phyloP scores from a whole-genome alignment of 1,139 yeast genomes.

The Yamadazyma conglobata region DNA sequence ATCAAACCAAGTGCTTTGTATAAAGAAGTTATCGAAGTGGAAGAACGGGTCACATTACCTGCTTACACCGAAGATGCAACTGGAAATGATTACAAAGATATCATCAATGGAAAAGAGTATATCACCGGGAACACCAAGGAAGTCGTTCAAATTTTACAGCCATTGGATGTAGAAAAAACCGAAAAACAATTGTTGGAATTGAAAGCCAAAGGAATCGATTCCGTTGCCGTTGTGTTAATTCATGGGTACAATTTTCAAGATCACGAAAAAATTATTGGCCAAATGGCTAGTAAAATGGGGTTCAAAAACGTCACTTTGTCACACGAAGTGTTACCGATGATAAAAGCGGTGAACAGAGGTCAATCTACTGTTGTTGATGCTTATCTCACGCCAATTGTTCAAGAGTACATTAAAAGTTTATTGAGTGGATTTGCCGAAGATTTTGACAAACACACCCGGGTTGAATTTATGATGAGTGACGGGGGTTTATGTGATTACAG shows the following conservation, averaged over 20 bases:
- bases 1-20: constrained; percentile 56
- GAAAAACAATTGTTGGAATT: constrained; percentile 30
- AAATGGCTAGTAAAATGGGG: constrained; percentile 56
- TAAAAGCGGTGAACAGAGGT: constrained; percentile 67
- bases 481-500: constrained; percentile 51
- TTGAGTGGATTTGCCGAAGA: constrained; percentile 58
- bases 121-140: constrained; percentile 63
- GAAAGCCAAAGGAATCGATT: constrained; percentile 54
- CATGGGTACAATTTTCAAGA: constrained; percentile 69
- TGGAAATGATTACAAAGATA: constrained; percentile 19
- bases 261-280: constrained; percentile 58
- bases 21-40: constrained; percentile 61
- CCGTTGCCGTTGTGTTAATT: constrained; percentile 64
- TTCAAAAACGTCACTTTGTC: constrained; percentile 59
- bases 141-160: constrained; percentile 49
- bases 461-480: constrained; percentile 58
- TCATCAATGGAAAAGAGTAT: constrained; percentile 13
- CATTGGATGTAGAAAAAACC: constrained; percentile 36
- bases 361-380: constrained; percentile 77
- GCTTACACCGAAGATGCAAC: constrained; percentile 61
- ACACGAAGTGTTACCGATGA: constrained; percentile 70
- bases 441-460: constrained; percentile 19
- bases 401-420: constrained; percentile 57
- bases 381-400: constrained; percentile 70
- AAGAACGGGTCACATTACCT: constrained; percentile 69